Base-by-base conservation (phyloP, 768 basidiomycete genomes). In the Hygrocybe coccinea region DNA sequence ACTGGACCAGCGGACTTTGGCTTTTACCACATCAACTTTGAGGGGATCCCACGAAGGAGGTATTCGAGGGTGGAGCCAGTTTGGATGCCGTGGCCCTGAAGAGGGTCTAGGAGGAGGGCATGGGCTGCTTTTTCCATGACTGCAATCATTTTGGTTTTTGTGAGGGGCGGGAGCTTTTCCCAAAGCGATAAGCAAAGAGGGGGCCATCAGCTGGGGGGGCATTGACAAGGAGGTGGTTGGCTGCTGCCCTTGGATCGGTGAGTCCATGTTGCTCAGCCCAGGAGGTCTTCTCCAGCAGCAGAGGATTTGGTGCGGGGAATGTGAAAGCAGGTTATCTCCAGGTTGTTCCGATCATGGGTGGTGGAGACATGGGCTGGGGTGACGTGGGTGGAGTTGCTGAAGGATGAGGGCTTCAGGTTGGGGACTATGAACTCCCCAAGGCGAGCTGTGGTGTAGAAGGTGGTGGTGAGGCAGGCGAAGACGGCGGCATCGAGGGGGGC, bases 361-460 rank as follows among this genome's bases (percentile, higher is more conserved):
- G 15, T 14, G 0, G 54, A 17, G 0, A 78, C 49, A 38, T 70
- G 46, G 0, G 58, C 21, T 0, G 38, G 62, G 2, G 61, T 74
- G 55, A 74, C 54, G 53, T 79, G 72, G 1, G 45, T 22, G 61
- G 5, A 72, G 67, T 0, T 70, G 50, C 0, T 69, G 70, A 8
- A 62, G 60, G 2, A 76, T 64, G 0, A 76, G 66, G 54, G 74
- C 75, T 53, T 71, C 66, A 76, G 59, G 1, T 15, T 60, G 1
- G 61, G 65, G 0, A 76, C 58, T 0, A 71, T 75, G 52, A 79
- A 71, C 55, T 80, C 75, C 0, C 76, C 74, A 0, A 70, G 43
- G 0, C 72, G 44, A 0, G 71, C 69, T 0, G 63, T 64, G 1
- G 67, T 38, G 19, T 64, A 80, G 0, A 77, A 60, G 0, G 71